phyloP scores from a whole-genome alignment of 2,329 filamentous ascomycete genomes.

The Fusarium irregulare region DNA sequence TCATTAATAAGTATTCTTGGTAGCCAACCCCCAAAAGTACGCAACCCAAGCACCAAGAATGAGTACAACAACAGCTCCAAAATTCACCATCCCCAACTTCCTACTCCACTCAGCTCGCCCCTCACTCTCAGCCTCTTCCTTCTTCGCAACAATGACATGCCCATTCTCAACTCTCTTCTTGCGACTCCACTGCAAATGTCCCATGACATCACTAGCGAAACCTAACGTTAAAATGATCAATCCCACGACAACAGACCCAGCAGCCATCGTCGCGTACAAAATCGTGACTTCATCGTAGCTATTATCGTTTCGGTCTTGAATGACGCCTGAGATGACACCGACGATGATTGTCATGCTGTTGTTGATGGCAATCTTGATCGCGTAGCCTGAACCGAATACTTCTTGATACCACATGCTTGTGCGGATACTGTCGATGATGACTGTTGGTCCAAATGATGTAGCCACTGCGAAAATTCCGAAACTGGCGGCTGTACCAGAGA shows the following conservation, averaged over 20 bases:
- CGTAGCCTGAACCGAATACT: conserved; percentile 70
- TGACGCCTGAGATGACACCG: conserved; percentile 65
- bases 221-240: conserved; percentile 54
- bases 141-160: conserved; percentile 56
- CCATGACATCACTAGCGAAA: conserved; percentile 56
- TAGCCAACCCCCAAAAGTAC: conserved; percentile 71
- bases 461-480: conserved; percentile 71
- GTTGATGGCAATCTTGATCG: conserved; percentile 70
- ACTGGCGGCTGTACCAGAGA: conserved; percentile 65
- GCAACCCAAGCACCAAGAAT: conserved; percentile 64
- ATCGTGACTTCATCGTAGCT: conserved; percentile 66
- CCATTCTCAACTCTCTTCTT: conserved; percentile 62
- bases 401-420: conserved; percentile 70
- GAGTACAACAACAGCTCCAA: conserved; percentile 57
- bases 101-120: conserved; percentile 53
- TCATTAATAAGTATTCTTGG: conserved; percentile 52
- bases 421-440: conserved; percentile 70
- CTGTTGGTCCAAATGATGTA: conserved; percentile 64
- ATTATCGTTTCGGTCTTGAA: conserved; percentile 68
- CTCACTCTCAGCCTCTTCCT: conserved; percentile 54
- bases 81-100: conserved; percentile 56
- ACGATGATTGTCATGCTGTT: conserved; percentile 73
- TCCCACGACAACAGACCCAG: conserved; percentile 60
- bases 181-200: conserved; percentile 67
- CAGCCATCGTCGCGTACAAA: conserved; percentile 66